Conservation (phyloP, 2,329 filamentous ascomycete genomes). For the Taxawa tesnikishii region DNA sequence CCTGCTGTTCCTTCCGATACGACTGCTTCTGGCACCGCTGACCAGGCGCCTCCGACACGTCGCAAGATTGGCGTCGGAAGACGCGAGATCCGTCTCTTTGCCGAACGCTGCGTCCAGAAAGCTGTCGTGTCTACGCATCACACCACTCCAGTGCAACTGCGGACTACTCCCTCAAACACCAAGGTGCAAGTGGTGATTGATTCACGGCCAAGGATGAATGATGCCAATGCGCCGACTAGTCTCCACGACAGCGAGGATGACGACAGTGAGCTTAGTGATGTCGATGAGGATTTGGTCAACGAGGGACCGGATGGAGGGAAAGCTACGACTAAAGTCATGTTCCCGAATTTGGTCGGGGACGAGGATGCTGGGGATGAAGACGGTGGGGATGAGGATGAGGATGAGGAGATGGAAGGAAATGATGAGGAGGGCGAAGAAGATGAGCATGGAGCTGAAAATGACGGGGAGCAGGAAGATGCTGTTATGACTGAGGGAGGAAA, state of each 20-base stretch:
- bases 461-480: background rate
- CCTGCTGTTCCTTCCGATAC: background rate
- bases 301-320: conserved; percentile 7
- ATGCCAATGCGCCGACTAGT: conserved; percentile 45
- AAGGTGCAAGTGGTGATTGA: conserved; percentile 18
- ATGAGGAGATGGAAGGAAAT: conserved; percentile 6
- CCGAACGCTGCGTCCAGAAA: conserved; percentile 41
- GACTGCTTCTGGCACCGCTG: conserved; percentile 1
- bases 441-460: conserved; percentile 1
- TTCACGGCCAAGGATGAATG: conserved; percentile 7
- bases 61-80: conserved; percentile 47
- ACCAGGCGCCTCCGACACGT: conserved; percentile 11
- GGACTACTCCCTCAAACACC: conserved; percentile 1
- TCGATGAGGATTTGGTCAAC: conserved; percentile 26
- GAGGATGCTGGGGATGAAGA: conserved; percentile 6
- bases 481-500: too few relatives aligned
- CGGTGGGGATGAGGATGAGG: conserved; percentile 7
- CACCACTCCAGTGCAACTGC: conserved; percentile 3
- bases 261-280: conserved; percentile 42
- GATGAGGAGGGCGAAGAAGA: conserved; percentile 1
- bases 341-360: conserved; percentile 5
- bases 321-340: conserved; percentile 1
- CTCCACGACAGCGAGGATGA: conserved; percentile 41
- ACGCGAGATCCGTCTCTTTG: conserved; percentile 45
- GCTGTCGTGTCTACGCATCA: conserved; percentile 5